Evolutionary conservation across 2,329 filamentous ascomycete species (phyloP).

Genomic region (Corynespora cassiicola): DNA sequence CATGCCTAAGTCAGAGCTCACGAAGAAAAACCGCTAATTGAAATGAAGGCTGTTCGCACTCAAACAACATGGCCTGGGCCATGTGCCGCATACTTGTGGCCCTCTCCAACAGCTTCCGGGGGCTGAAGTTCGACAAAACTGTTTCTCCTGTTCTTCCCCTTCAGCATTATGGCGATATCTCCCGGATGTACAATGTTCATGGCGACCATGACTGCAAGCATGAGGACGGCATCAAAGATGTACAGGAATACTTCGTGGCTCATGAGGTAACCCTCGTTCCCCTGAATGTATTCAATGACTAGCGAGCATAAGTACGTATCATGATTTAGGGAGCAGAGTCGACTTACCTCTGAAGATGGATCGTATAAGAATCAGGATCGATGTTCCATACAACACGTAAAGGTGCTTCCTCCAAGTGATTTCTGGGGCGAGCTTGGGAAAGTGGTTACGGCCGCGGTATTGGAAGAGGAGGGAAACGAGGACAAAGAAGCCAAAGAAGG

Average conservation of each 20-base stretch:
- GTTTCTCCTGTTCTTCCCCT: too few relatives aligned
- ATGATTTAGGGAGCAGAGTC: too few relatives aligned
- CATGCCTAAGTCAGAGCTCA: too few relatives aligned
- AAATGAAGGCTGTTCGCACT: too few relatives aligned
- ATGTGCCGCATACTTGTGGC: too few relatives aligned
- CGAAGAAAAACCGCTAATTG: too few relatives aligned
- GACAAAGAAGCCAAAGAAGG: conserved; percentile 58
- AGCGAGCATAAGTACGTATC: conserved; percentile 42
- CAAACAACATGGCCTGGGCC: too few relatives aligned
- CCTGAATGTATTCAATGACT: conserved; percentile 54
- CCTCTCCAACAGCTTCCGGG: too few relatives aligned
- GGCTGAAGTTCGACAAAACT: too few relatives aligned
- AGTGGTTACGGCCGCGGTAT: conserved; percentile 6
- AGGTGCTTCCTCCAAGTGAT: conserved; percentile 45
- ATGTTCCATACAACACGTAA: conserved; percentile 51
- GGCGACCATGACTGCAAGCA: conserved; percentile 47
- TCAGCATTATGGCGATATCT: conserved; percentile 20
- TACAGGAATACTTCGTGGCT: conserved; percentile 51
- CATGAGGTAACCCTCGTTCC: conserved; percentile 51
- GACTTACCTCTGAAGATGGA: conserved; percentile 1
- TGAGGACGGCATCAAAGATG: conserved; percentile 51
- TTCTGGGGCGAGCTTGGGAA: conserved; percentile 1
- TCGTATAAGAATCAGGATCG: conserved; percentile 19
- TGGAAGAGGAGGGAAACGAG: conserved; percentile 21
- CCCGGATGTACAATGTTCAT: conserved; percentile 48